A percentile compares a stretch with the other conserved stretches of the same genome.
phyloP scores from a whole-genome alignment of 1,139 yeast species.

The Geotrichum macrosporum region DNA sequence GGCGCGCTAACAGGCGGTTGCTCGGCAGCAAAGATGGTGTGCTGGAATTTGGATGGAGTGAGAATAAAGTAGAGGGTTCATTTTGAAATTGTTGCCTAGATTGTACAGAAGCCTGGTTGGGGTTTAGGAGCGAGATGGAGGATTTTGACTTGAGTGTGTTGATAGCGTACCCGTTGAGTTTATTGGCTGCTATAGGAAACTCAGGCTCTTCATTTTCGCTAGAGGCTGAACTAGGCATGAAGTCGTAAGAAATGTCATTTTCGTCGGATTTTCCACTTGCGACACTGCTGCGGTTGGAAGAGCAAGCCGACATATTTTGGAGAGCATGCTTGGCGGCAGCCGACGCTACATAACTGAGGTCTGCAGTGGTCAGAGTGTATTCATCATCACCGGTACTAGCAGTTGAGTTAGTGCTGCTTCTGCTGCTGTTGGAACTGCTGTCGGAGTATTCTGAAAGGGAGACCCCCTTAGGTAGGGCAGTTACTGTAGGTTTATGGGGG shows the following conservation, averaged over 20 bases:
- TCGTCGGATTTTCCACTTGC: constrained; percentile 15
- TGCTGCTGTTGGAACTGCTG: constrained; percentile 9
- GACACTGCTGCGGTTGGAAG: constrained; percentile 16
- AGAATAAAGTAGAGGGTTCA: constrained; percentile 2
- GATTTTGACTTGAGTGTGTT: constrained; percentile 26
- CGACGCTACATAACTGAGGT: constrained; percentile 7
- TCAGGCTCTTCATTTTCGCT: constrained; percentile 16
- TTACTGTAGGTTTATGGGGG: neutral
- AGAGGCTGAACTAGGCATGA: constrained; percentile 7
- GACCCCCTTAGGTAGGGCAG: constrained; percentile 18
- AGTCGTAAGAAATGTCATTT: constrained; percentile 10
- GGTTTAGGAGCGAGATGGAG: constrained; percentile 16
- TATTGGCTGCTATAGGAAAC: constrained; percentile 20
- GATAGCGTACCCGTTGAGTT: constrained; percentile 28
- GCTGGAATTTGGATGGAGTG: constrained; percentile 2
- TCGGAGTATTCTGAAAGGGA: constrained; percentile 22
- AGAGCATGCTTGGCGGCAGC: constrained; percentile 4
- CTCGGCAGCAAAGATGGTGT: constrained; percentile 1
- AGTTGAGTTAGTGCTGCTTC: constrained; percentile 25
- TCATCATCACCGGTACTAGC: constrained; percentile 22
- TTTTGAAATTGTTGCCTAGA: constrained; percentile 7
- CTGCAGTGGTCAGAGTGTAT: constrained; percentile 17
- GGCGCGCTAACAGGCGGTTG: neutral
- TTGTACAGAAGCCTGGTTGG: constrained; percentile 17
- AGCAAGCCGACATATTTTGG: neutral